Percentiles rank a stretch among this genome's conserved stretches.
phyloP scores from a whole-genome alignment of 2,329 filamentous ascomycete species.

The Graphium sp. region DNA sequence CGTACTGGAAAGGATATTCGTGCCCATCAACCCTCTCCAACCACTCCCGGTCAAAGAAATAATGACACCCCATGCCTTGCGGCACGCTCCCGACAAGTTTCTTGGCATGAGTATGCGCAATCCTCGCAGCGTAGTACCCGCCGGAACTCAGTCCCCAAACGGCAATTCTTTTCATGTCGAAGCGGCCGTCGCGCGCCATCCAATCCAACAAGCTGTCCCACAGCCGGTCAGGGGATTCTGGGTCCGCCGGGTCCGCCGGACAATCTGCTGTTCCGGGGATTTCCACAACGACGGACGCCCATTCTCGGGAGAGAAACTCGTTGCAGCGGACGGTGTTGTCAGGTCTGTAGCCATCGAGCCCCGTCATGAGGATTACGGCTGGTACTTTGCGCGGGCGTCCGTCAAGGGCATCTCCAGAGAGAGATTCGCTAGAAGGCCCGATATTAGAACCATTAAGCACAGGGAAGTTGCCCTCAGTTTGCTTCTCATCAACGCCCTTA shows the following conservation, averaged over 20 bases:
- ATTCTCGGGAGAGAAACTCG: conserved; percentile 45
- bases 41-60: conserved; percentile 36
- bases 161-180: conserved; percentile 39
- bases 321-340: conserved; percentile 44
- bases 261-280: conserved; percentile 37
- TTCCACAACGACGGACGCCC: conserved; percentile 45
- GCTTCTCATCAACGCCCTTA: conserved; percentile 11
- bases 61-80: conserved; percentile 37
- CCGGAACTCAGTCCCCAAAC: conserved; percentile 50
- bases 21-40: conserved; percentile 44
- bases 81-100: conserved; percentile 38
- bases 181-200: conserved; percentile 28
- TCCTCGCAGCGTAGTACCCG: conserved; percentile 50
- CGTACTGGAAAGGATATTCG: conserved; percentile 45
- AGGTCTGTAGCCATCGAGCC: conserved; percentile 44
- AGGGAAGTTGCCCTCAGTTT: no score
- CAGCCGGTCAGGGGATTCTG: conserved; percentile 39
- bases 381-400: conserved; percentile 18
- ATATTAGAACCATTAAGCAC: no score
- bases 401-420: no score
- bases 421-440: no score
- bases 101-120: conserved; percentile 48
- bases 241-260: conserved; percentile 44
- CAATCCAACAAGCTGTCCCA: conserved; percentile 46
- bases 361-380: conserved; percentile 39